Evolutionary conservation across 1,139 yeast species (phyloP).

Genomic region (Geotrichum carabidarum): DNA sequence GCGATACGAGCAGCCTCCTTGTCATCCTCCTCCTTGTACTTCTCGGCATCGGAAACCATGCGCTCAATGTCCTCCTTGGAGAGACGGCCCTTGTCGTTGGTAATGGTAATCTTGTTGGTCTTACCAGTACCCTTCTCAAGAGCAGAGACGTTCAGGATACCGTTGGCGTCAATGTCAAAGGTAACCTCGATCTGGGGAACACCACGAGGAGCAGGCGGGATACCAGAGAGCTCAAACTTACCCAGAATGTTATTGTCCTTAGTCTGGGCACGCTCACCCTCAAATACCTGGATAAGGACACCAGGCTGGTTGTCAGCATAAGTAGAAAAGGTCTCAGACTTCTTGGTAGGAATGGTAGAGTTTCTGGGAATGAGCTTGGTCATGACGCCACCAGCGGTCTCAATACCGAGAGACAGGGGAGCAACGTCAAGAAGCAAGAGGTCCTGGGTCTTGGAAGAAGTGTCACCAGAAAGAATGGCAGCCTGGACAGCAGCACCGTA

Average conservation of each 20-base stretch:
- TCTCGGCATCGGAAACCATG: conserved; percentile 90
- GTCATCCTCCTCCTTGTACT: conserved; percentile 79
- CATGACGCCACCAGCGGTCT: conserved; percentile 94
- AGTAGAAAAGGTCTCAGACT: conserved; percentile 85
- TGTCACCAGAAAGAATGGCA: conserved; percentile 87
- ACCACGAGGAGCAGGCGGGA: conserved; percentile 95
- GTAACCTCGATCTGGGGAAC: conserved; percentile 93
- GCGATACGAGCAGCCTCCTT: conserved; percentile 73
- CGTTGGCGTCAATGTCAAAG: conserved; percentile 87
- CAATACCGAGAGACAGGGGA: conserved; percentile 86
- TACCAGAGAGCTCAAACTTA: conserved; percentile 86
- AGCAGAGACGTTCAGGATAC: conserved; percentile 90
- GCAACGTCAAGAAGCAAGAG: conserved; percentile 78
- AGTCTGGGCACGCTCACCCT: conserved; percentile 91
- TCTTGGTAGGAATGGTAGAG: conserved; percentile 90
- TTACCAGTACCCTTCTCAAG: conserved; percentile 88
- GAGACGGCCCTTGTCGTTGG: conserved; percentile 94
- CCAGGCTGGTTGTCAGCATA: conserved; percentile 93
- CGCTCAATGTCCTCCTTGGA: conserved; percentile 91
- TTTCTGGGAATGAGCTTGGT: conserved; percentile 88
- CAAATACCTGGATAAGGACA: conserved; percentile 86
- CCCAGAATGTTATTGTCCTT: conserved; percentile 92
- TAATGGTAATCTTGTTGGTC: conserved; percentile 73
- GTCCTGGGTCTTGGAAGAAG: conserved; percentile 76
- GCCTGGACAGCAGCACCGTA: conserved; percentile 96